Evolutionary conservation across 2,329 filamentous ascomycete genomes (phyloP), one percentile per base, ranked within the genome.

Genomic region (Raffaelea albimanens): DNA sequence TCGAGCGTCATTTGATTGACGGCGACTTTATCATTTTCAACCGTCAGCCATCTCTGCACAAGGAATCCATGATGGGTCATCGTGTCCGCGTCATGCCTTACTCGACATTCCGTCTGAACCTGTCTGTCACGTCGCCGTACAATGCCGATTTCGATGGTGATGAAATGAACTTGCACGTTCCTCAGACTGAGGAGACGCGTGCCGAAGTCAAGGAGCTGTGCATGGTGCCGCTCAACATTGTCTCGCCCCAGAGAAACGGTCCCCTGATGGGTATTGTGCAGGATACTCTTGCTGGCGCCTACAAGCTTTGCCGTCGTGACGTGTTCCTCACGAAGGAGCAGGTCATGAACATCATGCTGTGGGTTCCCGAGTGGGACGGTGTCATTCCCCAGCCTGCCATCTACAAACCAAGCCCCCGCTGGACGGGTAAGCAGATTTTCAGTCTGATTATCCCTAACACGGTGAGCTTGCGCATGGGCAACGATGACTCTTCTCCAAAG

Each of bases 11-110:
- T 67, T 80, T 99, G 54, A 83, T 95, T 59, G 88, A 95, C 59
- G 91, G 91, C 49, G 93, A 99, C 66, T 94, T 88, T 56, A 97
- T 99, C 68, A 90, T 98, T 61, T 99, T 99, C 80, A 99, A 98
- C 66, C 93, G 93, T 75, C 93, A 99, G 63, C 93, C 93, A 1
- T 99, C 93, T 33, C 75, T 99, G 60, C 93, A 99, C 76, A 99
- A 99, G 68, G 93, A 98, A 64, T 98, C 93, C 51, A 99, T 98
- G 93, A 98, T 98, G 94, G 93, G 88, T 66, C 93, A 99, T 68
- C 83, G 88, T 58, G 93, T 98, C 53, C 84, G 85, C 51, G 93
- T 99, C 52, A 97, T 98, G 90, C 93, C 93, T 3, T 98, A 95
- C 66, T 98, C 93, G 5, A 99, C 93, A 2, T 99, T 99, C 74